Evolutionary conservation across 805 yeast genomes (phyloP).

Genomic region (Lachancea waltii): DNA sequence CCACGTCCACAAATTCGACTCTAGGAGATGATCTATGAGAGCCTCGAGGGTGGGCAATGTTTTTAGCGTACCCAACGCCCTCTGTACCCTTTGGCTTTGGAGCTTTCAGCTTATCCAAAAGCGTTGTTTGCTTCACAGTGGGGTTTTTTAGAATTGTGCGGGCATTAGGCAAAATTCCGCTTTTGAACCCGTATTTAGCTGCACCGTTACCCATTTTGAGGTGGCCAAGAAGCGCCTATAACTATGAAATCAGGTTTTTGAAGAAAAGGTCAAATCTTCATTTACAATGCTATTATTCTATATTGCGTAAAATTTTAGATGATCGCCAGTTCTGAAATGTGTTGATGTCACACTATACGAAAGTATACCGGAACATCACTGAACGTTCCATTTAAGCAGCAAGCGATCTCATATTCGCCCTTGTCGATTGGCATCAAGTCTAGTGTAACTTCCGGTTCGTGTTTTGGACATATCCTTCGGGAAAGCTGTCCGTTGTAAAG

Average conservation of each 20-base stretch:
- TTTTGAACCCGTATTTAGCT: conserved; percentile 47
- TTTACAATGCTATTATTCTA: too few species aligned
- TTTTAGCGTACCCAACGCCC: conserved; percentile 62
- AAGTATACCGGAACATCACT: conserved; percentile 7
- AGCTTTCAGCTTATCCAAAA: conserved; percentile 36
- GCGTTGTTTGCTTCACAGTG: conserved; percentile 38
- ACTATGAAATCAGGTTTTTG: too few species aligned
- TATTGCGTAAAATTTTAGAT: too few species aligned
- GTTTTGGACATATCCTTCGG: conserved; percentile 38
- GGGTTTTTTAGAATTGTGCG: conserved; percentile 72
- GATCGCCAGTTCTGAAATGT: too few species aligned
- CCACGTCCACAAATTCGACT: conserved; percentile 51
- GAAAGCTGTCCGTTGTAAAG: conserved; percentile 64
- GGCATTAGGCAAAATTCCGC: conserved; percentile 77
- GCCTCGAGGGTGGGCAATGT: conserved; percentile 59
- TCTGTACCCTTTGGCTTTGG: conserved; percentile 40
- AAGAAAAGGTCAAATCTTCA: too few species aligned
- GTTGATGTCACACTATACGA: conserved; percentile 7
- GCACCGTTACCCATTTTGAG: conserved; percentile 41
- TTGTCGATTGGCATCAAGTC: conserved; percentile 57
- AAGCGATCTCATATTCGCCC: conserved; percentile 81
- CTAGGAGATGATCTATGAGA: conserved; percentile 50
- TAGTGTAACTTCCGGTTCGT: conserved; percentile 39
- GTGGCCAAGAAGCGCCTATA: too few species aligned
- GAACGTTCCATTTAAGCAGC: conserved; percentile 9